These are phyloP conservation scores for Ogataea minuta DNA, from an alignment of 805 yeast species.

Conservation along the genomic window DNA sequence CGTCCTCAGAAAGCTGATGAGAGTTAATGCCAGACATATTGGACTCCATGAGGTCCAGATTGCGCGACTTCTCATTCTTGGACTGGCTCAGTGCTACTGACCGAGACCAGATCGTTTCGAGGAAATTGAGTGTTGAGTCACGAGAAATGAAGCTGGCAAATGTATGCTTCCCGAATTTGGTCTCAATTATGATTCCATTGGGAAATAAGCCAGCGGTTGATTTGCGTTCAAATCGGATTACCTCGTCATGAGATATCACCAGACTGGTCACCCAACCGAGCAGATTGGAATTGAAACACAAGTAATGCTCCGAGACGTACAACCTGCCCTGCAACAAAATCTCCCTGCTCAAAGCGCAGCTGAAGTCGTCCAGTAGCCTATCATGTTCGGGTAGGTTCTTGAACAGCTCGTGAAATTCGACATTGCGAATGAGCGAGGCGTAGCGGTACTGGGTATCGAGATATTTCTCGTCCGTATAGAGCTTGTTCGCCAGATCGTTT, in stretches of 20 bases:
- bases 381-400: constrained; percentile 66
- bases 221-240: constrained; percentile 72
- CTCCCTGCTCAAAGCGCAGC: constrained; percentile 87
- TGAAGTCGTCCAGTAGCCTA: constrained; percentile 76
- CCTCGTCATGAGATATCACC: constrained; percentile 67
- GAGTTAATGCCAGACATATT: constrained; percentile 17
- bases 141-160: constrained; percentile 88
- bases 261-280: constrained; percentile 89
- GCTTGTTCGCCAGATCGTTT: constrained; percentile 34
- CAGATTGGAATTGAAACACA: constrained; percentile 84
- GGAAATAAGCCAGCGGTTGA: constrained; percentile 88
- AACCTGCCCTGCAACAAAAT: constrained; percentile 84
- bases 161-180: constrained; percentile 60
- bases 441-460: constrained; percentile 58
- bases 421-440: constrained; percentile 62
- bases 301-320: constrained; percentile 70
- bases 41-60: constrained; percentile 22
- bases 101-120: constrained; percentile 68
- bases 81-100: constrained; percentile 33
- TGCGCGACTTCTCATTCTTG: constrained; percentile 27
- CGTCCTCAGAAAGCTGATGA: constrained; percentile 27
- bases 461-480: constrained; percentile 58
- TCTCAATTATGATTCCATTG: constrained; percentile 77
- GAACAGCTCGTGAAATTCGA: constrained; percentile 77
- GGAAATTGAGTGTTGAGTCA: constrained; percentile 69